Evolutionary conservation across 1,139 yeast genomes (phyloP), one percentile per base, ranked within the genome.

Genomic region (Yamadazyma trypodendri): DNA sequence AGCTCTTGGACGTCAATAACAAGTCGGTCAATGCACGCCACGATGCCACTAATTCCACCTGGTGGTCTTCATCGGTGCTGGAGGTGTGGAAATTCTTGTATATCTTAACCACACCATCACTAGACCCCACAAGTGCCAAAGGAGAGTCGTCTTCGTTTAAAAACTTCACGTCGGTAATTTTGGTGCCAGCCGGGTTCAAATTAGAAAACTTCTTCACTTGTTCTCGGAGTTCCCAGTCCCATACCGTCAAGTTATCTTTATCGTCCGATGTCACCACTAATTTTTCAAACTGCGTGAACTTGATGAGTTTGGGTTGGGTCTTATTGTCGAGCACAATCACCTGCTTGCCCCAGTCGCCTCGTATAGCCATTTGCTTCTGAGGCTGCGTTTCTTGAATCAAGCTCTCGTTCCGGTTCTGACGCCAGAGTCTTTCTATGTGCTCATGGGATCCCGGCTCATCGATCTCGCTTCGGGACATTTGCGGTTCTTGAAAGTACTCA

Each of bases 401-500:
- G 2, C 75, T 62, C 55, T 92, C 98, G 56, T 92, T 92, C 48
- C 98, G 73, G 52, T 85, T 85, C 46, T 95, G 74, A 50, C 97
- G 75, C 97, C 97, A 92, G 24, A 86, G 65, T 42, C 96, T 72
- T 50, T 80, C 83, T 24, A 86, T 80, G 52, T 88, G 87, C 45
- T 88, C 92, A 44, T 83, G 79, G 40, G 96, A 86, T 0, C 97
- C 98, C 0, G 96, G 95, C 55, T 90, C 96, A 50, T 92, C 97
- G 14, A 81, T 68, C 52, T 92, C 97, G 41, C 80, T 77, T 45
- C 80, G 81, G 13, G 88, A 81, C 84, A 92, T 85, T 56, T 92
- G 97, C 0, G 99, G 97, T 55, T 90, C 97, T 54, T 90, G 96
- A 63, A 90, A 92, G 55, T 89, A 90, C 56, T 92, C 98, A 46